Conservation (phyloP, 768 basidiomycete genomes). For the Leccinum obscurum region DNA sequence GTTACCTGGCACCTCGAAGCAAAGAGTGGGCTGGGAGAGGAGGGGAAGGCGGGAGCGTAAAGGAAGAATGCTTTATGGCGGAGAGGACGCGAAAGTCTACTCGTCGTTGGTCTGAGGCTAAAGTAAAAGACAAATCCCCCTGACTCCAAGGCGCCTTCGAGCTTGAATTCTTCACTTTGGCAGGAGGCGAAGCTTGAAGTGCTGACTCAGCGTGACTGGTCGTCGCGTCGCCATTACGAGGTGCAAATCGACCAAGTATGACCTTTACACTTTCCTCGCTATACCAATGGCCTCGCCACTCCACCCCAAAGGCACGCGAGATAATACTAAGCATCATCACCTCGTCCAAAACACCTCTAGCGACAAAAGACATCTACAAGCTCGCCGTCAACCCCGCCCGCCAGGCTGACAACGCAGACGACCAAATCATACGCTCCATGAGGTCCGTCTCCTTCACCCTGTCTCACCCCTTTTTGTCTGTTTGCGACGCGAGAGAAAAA, state of each 20-base stretch:
- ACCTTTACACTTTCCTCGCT: slow-evolving; percentile 20
- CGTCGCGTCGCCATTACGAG: too few species aligned
- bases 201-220: too few species aligned
- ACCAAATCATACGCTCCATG: slow-evolving; percentile 53
- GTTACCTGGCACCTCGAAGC: slow-evolving; percentile 40
- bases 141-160: too few species aligned
- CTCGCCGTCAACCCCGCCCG: slow-evolving; percentile 15
- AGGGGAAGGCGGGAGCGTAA: slow-evolving; percentile 38
- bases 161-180: too few species aligned
- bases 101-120: too few species aligned
- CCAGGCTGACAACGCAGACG: slow-evolving; percentile 31
- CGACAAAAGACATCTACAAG: slow-evolving; percentile 30
- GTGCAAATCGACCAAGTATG: not conserved
- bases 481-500: not conserved
- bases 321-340: slow-evolving; percentile 23
- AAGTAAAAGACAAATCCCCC: too few species aligned
- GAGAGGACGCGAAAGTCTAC: slow-evolving; percentile 83
- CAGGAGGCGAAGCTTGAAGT: too few species aligned
- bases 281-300: slow-evolving; percentile 24
- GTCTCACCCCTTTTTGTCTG: not conserved
- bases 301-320: slow-evolving; percentile 24
- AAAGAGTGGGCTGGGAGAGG: slow-evolving; percentile 51
- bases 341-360: slow-evolving; percentile 23
- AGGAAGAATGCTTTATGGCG: slow-evolving; percentile 63
- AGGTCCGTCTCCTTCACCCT: slow-evolving; percentile 34